Evolutionary conservation across 345 rosid species (phyloP).

Genomic region (Eucalyptus curtisii): DNA sequence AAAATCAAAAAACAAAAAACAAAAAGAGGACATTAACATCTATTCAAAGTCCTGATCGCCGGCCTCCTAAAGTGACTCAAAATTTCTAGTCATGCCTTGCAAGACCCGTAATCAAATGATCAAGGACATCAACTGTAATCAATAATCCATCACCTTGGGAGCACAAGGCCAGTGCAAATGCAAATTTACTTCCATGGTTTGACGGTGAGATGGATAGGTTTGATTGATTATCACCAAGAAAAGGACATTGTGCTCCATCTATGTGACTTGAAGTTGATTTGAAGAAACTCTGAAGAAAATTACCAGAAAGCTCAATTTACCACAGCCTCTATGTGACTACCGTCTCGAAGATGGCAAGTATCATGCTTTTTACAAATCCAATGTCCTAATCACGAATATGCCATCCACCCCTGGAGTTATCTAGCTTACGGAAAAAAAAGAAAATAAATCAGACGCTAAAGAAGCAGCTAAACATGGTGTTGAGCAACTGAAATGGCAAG

Average conservation of each 20-base stretch:
- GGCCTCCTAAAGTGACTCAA: neutral
- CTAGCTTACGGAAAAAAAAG: no score
- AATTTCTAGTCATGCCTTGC: neutral
- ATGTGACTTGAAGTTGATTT: neutral
- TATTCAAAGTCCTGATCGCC: neutral
- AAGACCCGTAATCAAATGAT: neutral
- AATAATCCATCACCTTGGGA: neutral
- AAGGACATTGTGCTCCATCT: no score
- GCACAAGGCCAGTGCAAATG: neutral
- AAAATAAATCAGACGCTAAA: neutral
- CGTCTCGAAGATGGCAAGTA: neutral
- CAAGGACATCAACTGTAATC: neutral
- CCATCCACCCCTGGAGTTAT: neutral
- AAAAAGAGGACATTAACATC: neutral
- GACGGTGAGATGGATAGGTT: neutral
- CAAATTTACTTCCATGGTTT: neutral
- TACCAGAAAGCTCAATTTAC: neutral
- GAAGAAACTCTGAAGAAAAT: neutral
- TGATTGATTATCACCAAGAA: neutral
- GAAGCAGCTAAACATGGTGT: neutral
- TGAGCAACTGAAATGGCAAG: neutral
- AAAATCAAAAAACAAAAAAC: fast-evolving
- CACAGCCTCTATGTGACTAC: neutral
- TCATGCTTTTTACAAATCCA: neutral
- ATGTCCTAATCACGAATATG: neutral